Evolutionary conservation across 2,329 filamentous ascomycete genomes (phyloP).

Genomic region (Emericellopsis atlantica): DNA sequence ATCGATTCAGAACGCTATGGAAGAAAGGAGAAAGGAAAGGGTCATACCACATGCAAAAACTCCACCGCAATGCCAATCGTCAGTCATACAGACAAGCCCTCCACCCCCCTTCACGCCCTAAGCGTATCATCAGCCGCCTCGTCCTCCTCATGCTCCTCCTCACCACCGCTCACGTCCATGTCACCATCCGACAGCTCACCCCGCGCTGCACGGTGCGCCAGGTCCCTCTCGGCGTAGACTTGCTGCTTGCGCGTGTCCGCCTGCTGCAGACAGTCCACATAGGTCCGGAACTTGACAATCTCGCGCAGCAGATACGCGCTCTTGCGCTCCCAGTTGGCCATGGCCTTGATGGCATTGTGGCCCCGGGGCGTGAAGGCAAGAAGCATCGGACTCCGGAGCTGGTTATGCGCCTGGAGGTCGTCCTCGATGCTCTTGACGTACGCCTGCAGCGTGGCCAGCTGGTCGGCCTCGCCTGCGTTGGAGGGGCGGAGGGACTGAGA

Average conservation of each 20-base stretch:
- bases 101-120: not conserved
- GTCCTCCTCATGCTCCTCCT: conserved; percentile 19
- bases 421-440: conserved; percentile 82
- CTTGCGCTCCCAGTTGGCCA: conserved; percentile 96
- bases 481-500: conserved; percentile 83
- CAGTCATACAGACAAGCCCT: too few species aligned
- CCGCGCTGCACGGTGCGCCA: conserved; percentile 33
- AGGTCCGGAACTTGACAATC: conserved; percentile 93
- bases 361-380: conserved; percentile 81
- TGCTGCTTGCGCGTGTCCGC: conserved; percentile 59
- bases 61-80: too few species aligned
- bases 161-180: conserved; percentile 15
- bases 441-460: conserved; percentile 58
- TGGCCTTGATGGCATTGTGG: conserved; percentile 67
- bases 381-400: conserved; percentile 74
- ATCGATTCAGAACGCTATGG: too few species aligned
- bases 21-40: too few species aligned
- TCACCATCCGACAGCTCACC: conserved; percentile 31
- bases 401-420: conserved; percentile 78
- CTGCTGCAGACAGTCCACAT: conserved; percentile 71
- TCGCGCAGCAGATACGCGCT: conserved; percentile 82
- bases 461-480: conserved; percentile 64
- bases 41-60: too few species aligned
- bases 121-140: conserved; percentile 9
- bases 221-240: conserved; percentile 52